Evolutionary conservation across 306 rosid genomes (phyloP).

Genomic region (Dryas drummondii): DNA sequence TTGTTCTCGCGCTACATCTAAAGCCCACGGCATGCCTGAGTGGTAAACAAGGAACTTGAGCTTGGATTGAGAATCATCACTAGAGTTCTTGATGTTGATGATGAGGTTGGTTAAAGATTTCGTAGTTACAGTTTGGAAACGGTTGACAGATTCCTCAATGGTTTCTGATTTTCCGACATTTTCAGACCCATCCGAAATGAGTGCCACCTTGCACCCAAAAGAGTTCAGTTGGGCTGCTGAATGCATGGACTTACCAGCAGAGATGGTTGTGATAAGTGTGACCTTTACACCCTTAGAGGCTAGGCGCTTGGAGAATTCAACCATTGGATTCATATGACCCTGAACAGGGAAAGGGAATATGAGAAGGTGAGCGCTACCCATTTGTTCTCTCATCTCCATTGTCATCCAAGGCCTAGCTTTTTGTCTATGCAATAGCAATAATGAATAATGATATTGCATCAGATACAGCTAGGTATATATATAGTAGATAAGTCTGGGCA

Average conservation of each 20-base stretch:
- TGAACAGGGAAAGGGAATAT: neutral
- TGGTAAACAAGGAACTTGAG: conserved; percentile 49
- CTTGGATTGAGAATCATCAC: neutral
- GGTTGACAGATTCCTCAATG: neutral
- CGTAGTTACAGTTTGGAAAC: neutral
- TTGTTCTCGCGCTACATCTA: conserved; percentile 48
- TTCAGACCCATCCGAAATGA: conserved; percentile 3
- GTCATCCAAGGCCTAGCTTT: too few species aligned
- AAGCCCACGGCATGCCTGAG: conserved; percentile 35
- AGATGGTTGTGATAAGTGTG: neutral
- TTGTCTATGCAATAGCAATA: too few species aligned
- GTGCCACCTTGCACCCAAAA: neutral
- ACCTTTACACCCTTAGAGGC: neutral
- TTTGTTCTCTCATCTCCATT: too few species aligned
- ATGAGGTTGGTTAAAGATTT: conserved; percentile 2
- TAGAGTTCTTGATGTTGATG: neutral
- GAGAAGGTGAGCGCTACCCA: too few species aligned
- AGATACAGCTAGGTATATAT: too few species aligned
- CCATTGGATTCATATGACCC: conserved; percentile 3
- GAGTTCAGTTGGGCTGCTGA: too few species aligned
- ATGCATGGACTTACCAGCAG: neutral
- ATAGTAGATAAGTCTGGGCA: too few species aligned
- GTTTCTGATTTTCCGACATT: neutral
- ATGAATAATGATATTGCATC: too few species aligned
- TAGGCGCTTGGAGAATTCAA: neutral